These are phyloP conservation scores for Orbilia brochopaga DNA, from an alignment of 2,329 filamentous ascomycete species.

Conservation along the genomic window DNA sequence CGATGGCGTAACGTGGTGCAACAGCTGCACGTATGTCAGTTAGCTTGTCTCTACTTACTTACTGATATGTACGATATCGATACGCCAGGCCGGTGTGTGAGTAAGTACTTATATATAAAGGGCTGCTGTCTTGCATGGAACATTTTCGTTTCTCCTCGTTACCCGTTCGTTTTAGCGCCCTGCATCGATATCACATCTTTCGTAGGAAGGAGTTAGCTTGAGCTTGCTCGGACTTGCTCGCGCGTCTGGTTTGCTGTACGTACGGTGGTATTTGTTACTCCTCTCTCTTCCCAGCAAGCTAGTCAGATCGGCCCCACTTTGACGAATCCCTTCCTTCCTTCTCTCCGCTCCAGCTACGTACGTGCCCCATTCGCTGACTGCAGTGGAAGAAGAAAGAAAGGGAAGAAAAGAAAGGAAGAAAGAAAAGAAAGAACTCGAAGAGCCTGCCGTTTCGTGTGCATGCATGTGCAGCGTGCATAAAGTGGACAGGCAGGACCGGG, in stretches of 20 bases:
- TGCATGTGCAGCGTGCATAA: constrained; percentile 14
- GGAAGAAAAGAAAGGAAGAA: constrained; percentile 2
- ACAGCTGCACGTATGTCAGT: neutral
- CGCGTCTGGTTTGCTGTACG: neutral
- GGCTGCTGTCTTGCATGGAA: too few relatives aligned
- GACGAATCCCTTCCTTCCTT: too few relatives aligned
- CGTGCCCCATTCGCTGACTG: neutral
- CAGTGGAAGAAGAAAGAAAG: constrained; percentile 4
- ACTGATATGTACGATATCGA: too few relatives aligned
- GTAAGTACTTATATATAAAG: too few relatives aligned
- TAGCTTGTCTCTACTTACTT: too few relatives aligned
- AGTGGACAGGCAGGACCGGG: constrained; percentile 8
- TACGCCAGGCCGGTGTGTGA: too few relatives aligned
- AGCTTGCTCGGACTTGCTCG: neutral
- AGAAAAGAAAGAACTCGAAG: neutral
- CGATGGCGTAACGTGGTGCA: neutral
- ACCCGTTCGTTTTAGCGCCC: too few relatives aligned
- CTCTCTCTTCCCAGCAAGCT: neutral
- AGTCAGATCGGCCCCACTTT: neutral
- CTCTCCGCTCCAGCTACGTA: too few relatives aligned
- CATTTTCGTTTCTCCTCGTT: too few relatives aligned
- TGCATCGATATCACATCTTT: too few relatives aligned
- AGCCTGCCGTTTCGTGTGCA: constrained; percentile 46
- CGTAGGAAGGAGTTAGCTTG: neutral
- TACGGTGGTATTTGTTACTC: neutral